Conservation (phyloP, 2,329 filamentous ascomycete species). For the Xylariales sp. region DNA sequence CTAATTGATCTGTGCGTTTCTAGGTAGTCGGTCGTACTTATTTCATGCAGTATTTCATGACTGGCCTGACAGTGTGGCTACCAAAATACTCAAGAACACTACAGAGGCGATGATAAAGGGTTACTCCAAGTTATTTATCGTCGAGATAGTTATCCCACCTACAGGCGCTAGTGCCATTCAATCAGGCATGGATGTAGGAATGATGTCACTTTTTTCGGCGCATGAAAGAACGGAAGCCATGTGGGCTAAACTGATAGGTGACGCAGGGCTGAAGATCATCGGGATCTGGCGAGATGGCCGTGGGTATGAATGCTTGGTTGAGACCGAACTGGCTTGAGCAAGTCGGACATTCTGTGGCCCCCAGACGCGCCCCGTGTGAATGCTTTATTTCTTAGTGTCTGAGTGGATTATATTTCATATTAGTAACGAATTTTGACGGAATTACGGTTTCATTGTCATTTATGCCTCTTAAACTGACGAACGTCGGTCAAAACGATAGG, state of each 20-base stretch:
- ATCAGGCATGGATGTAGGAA: slow-evolving; percentile 39
- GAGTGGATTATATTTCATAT: background rate
- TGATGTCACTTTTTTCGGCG: slow-evolving; percentile 40
- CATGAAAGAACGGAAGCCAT: slow-evolving; percentile 40
- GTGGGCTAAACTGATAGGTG: slow-evolving; percentile 38
- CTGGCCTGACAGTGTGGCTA: slow-evolving; percentile 52
- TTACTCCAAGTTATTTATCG: slow-evolving; percentile 57
- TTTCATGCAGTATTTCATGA: slow-evolving; percentile 54
- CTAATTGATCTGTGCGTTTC: slow-evolving; percentile 1
- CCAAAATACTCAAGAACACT: slow-evolving; percentile 50
- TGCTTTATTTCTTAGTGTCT: background rate
- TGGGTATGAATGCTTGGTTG: slow-evolving; percentile 39
- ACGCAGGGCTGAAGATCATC: slow-evolving; percentile 39
- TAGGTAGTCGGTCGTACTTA: slow-evolving; percentile 50
- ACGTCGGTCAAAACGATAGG: background rate
- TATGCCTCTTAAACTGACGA: background rate
- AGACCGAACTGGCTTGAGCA: slow-evolving; percentile 41
- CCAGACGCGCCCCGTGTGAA: background rate
- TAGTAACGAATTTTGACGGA: background rate
- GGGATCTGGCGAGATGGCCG: slow-evolving; percentile 39
- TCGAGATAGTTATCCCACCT: slow-evolving; percentile 56
- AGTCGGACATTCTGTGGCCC: background rate
- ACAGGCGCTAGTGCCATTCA: slow-evolving; percentile 46
- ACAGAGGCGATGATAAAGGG: slow-evolving; percentile 48
- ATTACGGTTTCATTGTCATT: background rate